phyloP scores from a whole-genome alignment of 495 filamentous ascomycete genomes.

The Lichenothelia convexa region DNA sequence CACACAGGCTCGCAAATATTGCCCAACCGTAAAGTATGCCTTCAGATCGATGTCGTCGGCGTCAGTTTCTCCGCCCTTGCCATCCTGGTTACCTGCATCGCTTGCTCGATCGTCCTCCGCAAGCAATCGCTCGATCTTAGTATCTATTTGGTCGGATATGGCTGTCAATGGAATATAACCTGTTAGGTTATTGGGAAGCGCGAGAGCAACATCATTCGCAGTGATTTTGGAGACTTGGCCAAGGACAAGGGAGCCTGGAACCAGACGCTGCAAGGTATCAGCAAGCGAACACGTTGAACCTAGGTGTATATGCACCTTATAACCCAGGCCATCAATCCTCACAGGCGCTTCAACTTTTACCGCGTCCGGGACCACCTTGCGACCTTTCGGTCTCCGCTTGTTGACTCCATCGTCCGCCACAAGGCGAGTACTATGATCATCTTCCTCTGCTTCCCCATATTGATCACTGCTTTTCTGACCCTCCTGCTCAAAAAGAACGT shows the following conservation, averaged over 20 bases:
- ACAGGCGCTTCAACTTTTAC: conserved; percentile 38
- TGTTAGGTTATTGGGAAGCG: conserved; percentile 78
- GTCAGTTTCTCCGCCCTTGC: conserved; percentile 32
- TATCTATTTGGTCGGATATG: conserved; percentile 56
- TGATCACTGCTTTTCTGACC: conserved; percentile 23
- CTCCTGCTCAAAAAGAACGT: conserved; percentile 82
- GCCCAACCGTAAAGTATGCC: conserved; percentile 59
- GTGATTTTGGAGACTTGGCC: conserved; percentile 75
- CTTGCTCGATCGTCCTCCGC: conserved; percentile 39
- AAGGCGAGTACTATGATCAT: conserved; percentile 34
- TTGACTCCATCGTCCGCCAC: conserved; percentile 30
- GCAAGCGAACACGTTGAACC: no score
- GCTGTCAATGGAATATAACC: conserved; percentile 84
- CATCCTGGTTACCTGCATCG: conserved; percentile 31
- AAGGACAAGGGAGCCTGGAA: conserved; percentile 67
- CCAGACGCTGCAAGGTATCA: no score
- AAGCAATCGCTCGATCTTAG: conserved; percentile 44
- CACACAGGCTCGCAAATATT: conserved; percentile 77
- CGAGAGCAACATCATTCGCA: conserved; percentile 53
- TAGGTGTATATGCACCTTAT: no score
- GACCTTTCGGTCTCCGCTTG: conserved; percentile 28
- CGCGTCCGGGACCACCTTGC: conserved; percentile 10
- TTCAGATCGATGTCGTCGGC: conserved; percentile 48
- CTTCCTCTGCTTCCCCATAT: conserved; percentile 23
- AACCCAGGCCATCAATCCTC: conserved; percentile 72